Conservation (phyloP, 2,329 filamentous ascomycete species). For the Didymella glomerata region DNA sequence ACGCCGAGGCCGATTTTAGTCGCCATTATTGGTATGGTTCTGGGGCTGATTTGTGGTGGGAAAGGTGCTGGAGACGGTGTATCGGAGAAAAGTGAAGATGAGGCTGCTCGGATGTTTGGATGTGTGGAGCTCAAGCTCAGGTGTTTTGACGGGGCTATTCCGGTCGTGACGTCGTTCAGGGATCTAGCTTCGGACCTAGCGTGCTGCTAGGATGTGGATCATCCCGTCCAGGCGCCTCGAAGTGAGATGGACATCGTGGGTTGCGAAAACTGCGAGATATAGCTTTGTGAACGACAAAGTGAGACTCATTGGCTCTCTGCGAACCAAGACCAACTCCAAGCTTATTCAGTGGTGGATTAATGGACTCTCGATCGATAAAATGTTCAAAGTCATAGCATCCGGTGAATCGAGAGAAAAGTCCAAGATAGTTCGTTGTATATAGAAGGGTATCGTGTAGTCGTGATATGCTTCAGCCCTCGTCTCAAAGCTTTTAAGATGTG, state of each 20-base stretch:
- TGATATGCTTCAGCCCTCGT: not conserved
- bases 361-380: not conserved
- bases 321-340: too few species aligned
- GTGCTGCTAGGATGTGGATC: constrained; percentile 5
- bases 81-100: not conserved
- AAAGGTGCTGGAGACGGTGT: not conserved
- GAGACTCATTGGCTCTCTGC: too few species aligned
- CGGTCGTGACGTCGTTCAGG: constrained; percentile 26
- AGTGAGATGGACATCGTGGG: not conserved
- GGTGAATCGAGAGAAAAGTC: not conserved
- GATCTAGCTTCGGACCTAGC: constrained; percentile 23
- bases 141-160: constrained; percentile 7
- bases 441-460: constrained; percentile 8
- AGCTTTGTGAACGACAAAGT: not conserved
- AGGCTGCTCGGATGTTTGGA: not conserved
- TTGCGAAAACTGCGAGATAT: not conserved
- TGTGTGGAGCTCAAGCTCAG: not conserved
- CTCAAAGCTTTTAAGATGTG: not conserved
- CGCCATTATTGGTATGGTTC: constrained; percentile 28
- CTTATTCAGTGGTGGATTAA: too few species aligned
- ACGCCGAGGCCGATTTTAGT: constrained; percentile 46
- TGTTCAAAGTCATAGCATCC: not conserved
- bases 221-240: not conserved
- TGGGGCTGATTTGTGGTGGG: not conserved
- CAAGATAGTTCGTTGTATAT: not conserved